Evolutionary conservation across 2,329 filamentous ascomycete genomes (phyloP).

Genomic region (Beauveria medogensis): DNA sequence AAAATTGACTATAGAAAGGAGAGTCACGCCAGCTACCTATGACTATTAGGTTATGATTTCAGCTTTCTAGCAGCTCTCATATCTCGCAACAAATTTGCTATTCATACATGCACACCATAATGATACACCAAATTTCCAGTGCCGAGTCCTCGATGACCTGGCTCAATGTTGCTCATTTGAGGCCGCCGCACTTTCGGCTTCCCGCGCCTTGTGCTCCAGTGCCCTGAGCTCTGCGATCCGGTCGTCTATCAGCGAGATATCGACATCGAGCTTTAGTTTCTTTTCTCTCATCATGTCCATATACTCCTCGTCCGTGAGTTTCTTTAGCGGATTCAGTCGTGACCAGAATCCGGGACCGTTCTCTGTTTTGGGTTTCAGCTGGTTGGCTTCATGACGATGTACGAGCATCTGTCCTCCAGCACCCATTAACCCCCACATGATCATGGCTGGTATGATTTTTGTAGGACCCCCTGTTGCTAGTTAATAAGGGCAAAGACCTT

Average conservation of each 20-base stretch:
- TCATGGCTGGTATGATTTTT: conserved; percentile 43
- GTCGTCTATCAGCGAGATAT: conserved; percentile 73
- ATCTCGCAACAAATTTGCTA: not conserved
- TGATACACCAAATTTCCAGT: not conserved
- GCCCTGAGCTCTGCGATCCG: conserved; percentile 45
- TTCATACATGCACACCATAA: not conserved
- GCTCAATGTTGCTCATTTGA: not conserved
- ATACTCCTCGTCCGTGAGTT: conserved; percentile 66
- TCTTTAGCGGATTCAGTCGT: conserved; percentile 64
- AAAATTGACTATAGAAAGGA: not conserved
- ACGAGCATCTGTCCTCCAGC: conserved; percentile 31
- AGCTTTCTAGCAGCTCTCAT: not conserved
- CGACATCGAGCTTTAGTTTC: conserved; percentile 61
- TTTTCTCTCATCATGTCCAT: conserved; percentile 62
- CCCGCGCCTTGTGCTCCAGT: conserved; percentile 5
- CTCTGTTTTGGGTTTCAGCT: conserved; percentile 30
- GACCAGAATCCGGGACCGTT: conserved; percentile 38
- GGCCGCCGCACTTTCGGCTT: not conserved
- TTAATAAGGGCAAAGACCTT: conserved; percentile 9
- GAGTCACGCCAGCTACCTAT: not conserved
- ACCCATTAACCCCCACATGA: conserved; percentile 39
- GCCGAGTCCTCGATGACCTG: not conserved
- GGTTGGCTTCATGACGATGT: conserved; percentile 22
- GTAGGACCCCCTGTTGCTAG: conserved; percentile 38
- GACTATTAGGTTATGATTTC: not conserved